Conservation (phyloP, 306 rosid genomes). For the Prunus campanulata region DNA sequence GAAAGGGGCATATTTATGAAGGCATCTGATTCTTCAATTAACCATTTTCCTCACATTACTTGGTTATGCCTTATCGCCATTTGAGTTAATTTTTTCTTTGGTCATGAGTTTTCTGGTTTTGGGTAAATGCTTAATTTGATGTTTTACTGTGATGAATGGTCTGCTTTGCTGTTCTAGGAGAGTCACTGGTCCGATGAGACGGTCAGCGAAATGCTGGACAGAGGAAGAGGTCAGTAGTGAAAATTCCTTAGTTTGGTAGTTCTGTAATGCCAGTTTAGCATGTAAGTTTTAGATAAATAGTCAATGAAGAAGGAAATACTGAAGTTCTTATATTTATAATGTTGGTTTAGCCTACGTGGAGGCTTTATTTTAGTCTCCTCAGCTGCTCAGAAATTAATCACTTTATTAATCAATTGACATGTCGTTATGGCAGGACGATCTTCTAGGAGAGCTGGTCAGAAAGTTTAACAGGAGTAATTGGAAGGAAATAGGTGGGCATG, state of each 20-base stretch:
- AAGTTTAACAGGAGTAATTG: slow-evolving; percentile 45
- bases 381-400: slow-evolving; percentile 7
- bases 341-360: neutral
- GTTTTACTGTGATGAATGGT: too few relatives aligned
- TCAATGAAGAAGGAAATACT: neutral
- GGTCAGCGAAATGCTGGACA: slow-evolving; percentile 44
- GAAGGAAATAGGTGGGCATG: slow-evolving; percentile 48
- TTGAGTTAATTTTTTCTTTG: neutral
- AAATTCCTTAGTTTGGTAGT: slow-evolving; percentile 5
- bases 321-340: neutral
- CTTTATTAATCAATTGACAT: slow-evolving; percentile 9
- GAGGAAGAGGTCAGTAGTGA: slow-evolving; percentile 47
- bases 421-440: slow-evolving; percentile 46
- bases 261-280: neutral
- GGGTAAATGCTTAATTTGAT: neutral
- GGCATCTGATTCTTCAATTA: neutral
- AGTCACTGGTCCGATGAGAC: slow-evolving; percentile 28
- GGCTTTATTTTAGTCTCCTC: neutral
- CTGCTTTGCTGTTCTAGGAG: slow-evolving; percentile 27
- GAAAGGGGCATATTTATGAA: neutral
- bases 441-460: slow-evolving; percentile 43
- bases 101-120: neutral
- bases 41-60: neutral
- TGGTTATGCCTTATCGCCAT: neutral
- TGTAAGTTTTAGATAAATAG: neutral